Evolutionary conservation across 2,329 filamentous ascomycete species (phyloP), one percentile per base, ranked within the genome.

Genomic region (Dactylella cylindrospora): DNA sequence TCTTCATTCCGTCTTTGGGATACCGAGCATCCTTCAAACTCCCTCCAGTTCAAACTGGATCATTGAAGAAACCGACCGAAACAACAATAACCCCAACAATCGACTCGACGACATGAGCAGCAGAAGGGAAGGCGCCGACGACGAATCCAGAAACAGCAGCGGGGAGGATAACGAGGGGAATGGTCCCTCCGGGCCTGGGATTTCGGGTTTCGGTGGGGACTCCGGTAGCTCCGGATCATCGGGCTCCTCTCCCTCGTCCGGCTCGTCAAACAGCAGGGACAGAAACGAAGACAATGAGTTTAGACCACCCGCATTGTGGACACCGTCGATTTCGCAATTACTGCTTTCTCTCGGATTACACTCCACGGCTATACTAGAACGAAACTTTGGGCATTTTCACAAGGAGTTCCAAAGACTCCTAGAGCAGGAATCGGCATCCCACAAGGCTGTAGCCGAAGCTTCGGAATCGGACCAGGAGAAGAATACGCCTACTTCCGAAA

Each of bases 1-100:
- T 19, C 54, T 69, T 6, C 68, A 69, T 45, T 66, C 66, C 13
- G 54, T 69, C 13, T 68, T 69, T 39, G 68, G 68, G 5, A 65
- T 69, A 7, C 68, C 68, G 10, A 68, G 64, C 31, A 68, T 68
- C 29, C 57, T 68, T 8, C 59, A 67, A 8, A 65, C 68, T 6
- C 64, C 67, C 3, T 33, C 50, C 3, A 60, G 51, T 25, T 55
- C 41, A 23, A 65, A 55, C 35, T 68, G 67, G 64, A 57, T 68
- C 19, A 65, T 55, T 28, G 66, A 68, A 19, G 65, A 68, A 19
- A 15, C n/a, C 13, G 59, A 64, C 13, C 44, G 59, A 15, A 51
- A 9, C 17, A 31, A 31, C 28, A 31, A 13, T 31, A 31, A n/a
- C 28, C 28, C 9, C 9, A 31, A 31, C 8, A 31, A 31, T n/a